Base-by-base conservation (phyloP, 179 eudicot species). In the Corrigiola litoralis region DNA sequence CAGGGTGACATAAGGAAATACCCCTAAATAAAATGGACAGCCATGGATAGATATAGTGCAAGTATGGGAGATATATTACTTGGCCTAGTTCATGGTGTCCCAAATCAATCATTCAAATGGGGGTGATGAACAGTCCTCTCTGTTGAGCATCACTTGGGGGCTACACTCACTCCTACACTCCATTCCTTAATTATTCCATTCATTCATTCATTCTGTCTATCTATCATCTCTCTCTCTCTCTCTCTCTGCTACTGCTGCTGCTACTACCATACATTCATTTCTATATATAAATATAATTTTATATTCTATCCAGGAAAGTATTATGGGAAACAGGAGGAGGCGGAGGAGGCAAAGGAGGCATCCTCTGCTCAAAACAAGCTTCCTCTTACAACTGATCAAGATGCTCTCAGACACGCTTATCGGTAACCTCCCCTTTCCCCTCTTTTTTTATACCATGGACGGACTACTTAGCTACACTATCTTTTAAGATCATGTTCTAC, bases 331-430 rank as follows among this genome's bases (percentile, higher is more conserved):
- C n/a, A n/a, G n/a, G n/a, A n/a, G n/a, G n/a, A n/a, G n/a, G n/a
- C n/a, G n/a, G n/a, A n/a, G n/a, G n/a, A n/a, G n/a, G n/a, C n/a
- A n/a, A n/a, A n/a, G n/a, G 77, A 76, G 34, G 59, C 36, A 42
- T 59, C 80, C 20, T 40, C 72, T 28, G 69, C 38, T 51, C 71
- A 73, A 60, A n/a, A n/a, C n/a, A 83, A 77, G 71, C 67, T 84
- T 33, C 96, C 94, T 31, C 49, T 84, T 52, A 94, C 73, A 80
- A 94, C 99, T 44, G 99, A 94, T 79, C 94, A 87, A 74, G 97
- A 94, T 65, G 79, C 99, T 50, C 89, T 90, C 33, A 84, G 89
- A 81, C 89, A 90, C 74, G 97, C 96, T 66, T 94, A 90, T 67
- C 68, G 98, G 97, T 89, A n/a, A 81, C 50, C 79, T 40, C 6